Evolutionary conservation across 768 basidiomycete genomes (phyloP), one percentile per base, ranked within the genome.

Genomic region (Phaeolepiota aurea): DNA sequence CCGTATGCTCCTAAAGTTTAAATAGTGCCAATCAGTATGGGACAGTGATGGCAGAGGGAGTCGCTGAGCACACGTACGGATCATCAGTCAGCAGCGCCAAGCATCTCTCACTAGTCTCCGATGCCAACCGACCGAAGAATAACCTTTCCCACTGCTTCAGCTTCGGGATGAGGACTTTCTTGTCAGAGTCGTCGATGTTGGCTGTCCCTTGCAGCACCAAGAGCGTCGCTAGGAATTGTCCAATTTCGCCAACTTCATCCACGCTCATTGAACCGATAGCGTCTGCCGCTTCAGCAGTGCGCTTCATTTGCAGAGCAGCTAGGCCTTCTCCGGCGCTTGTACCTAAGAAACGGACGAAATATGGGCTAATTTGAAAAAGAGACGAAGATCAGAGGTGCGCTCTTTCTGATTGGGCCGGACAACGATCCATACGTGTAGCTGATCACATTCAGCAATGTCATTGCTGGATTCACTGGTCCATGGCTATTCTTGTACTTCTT

Each of bases 221-320:
- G 20, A 71, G 48, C 4, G 66, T 65, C 0, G 65, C 55, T 20
- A 66, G 46, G 38, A 69, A 69, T 43, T 71, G 67, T 9, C 61
- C 59, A 13, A 58, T 48, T 41, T 67, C 63, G 16, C 45, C 58
- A 22, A 68, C 48, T 10, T 54, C 46, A 20, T 62, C 58, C 1
- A 41, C 49, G 14, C 42, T 38, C 50, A 54, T 52, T 30, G 28
- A 21, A 20, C 37, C 41, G 19, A 56, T 52, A 20, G 44, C 34
- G 18, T 49, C 40, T 2, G 48, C 47, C 1, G 55, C 45, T 9
- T 48, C 50, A 3, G 56, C 63, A 1, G 57, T 63, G 23, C 65
- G 65, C 34, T 56, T 57, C 13, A 62, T 59, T 39, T 70, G 65
- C 12, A 68, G 39, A 19, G 54, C 53, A 4, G 54, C 62, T 30